Conservation (phyloP, 495 filamentous ascomycete genomes). For the Xylaria sp. region DNA sequence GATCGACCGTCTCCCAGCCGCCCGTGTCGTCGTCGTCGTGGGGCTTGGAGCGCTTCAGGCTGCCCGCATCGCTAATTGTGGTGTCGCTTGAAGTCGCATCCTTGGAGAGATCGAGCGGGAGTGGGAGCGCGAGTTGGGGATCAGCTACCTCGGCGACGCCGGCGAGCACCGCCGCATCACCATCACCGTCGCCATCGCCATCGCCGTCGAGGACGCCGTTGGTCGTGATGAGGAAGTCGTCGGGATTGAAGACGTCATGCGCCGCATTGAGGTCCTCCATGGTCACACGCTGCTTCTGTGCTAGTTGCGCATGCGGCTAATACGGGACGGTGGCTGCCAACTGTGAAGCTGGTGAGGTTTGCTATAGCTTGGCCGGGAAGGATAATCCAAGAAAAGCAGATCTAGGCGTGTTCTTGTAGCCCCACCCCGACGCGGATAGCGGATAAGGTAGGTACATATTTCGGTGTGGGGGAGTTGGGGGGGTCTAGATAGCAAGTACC, state of each 20-base stretch:
- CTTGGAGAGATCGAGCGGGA: constrained; percentile 17
- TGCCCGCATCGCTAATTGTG: constrained; percentile 29
- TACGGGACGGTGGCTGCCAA: background rate
- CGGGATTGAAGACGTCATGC: constrained; percentile 30
- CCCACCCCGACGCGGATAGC: constrained; percentile 19
- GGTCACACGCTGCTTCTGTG: background rate
- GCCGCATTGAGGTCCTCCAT: constrained; percentile 30
- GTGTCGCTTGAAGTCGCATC: constrained; percentile 28
- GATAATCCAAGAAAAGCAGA: constrained; percentile 10
- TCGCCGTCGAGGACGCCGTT: constrained; percentile 12
- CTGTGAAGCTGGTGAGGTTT: background rate
- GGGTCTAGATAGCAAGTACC: no score
- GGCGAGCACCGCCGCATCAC: constrained; percentile 1
- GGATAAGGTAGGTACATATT: constrained; percentile 2
- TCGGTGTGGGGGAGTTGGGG: constrained; percentile 11
- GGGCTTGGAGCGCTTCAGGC: constrained; percentile 49
- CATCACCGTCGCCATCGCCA: background rate
- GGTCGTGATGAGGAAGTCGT: constrained; percentile 28
- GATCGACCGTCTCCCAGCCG: constrained; percentile 58
- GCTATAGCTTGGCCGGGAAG: background rate
- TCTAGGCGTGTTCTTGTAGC: constrained; percentile 9
- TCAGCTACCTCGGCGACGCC: background rate
- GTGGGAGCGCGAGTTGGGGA: constrained; percentile 7
- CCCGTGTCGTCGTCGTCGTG: constrained; percentile 50
- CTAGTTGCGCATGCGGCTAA: background rate